Conservation (phyloP, 83 land plant genomes). For the Picea abies region DNA sequence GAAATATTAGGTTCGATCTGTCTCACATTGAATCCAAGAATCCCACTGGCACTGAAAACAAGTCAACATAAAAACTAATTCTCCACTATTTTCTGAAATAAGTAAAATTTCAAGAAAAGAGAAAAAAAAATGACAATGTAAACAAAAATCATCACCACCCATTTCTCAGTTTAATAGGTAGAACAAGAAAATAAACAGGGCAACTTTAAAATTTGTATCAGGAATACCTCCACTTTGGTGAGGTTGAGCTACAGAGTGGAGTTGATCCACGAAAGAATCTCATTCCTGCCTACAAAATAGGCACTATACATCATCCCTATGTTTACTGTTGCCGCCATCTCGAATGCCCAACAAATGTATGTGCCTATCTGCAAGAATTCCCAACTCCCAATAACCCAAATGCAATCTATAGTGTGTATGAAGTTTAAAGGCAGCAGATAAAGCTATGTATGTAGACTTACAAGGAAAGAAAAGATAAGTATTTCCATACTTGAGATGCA, state of each 20-base stretch:
- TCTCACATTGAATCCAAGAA: not conserved
- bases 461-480: too few species aligned
- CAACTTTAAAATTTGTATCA: not conserved
- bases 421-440: too few species aligned
- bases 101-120: too few species aligned
- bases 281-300: slow-evolving; percentile 50
- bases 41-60: not conserved
- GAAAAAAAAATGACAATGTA: not conserved
- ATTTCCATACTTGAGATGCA: too few species aligned
- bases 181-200: not conserved
- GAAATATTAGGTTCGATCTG: not conserved
- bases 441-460: not conserved
- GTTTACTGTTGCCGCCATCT: not conserved
- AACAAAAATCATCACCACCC: not conserved
- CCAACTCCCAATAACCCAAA: slow-evolving; percentile 3
- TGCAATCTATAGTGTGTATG: not conserved
- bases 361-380: not conserved
- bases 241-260: slow-evolving; percentile 50
- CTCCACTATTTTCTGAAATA: not conserved
- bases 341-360: not conserved
- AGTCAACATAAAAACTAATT: not conserved
- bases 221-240: slow-evolving; percentile 38
- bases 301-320: slow-evolving; percentile 52
- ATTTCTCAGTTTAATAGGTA: not conserved
- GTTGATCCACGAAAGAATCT: slow-evolving; percentile 53